Conservation (phyloP, 441 rosid genomes). For the Erodium texanum region DNA sequence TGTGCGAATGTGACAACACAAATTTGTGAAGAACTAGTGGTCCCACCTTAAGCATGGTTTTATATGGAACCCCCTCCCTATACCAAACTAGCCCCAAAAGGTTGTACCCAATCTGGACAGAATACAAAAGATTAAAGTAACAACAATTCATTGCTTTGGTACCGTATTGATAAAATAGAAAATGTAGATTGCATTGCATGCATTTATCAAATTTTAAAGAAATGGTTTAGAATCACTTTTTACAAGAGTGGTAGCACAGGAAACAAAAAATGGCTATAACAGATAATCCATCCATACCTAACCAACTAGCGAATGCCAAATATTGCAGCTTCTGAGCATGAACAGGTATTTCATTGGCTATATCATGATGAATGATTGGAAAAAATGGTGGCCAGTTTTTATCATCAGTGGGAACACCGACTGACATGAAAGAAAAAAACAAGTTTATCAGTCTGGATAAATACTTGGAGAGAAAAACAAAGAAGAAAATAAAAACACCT, state of each 20-base stretch:
- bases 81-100: not conserved
- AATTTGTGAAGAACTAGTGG: not conserved
- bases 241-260: not conserved
- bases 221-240: not conserved
- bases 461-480: not conserved
- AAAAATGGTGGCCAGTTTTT: constrained; percentile 92
- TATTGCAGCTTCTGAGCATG: constrained; percentile 85
- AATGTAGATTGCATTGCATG: not conserved
- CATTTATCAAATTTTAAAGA: not conserved
- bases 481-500: constrained; percentile 10
- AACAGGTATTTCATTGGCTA: constrained; percentile 87
- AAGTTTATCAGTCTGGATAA: not conserved
- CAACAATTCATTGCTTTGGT: not conserved
- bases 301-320: constrained; percentile 92
- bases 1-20: not conserved
- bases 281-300: constrained; percentile 40
- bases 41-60: not conserved
- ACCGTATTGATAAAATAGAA: not conserved
- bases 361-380: constrained; percentile 92
- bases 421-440: constrained; percentile 31
- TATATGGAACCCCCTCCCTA: not conserved
- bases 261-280: not conserved
- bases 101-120: too few relatives aligned
- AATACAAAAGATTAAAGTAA: not conserved
- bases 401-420: constrained; percentile 52